These are phyloP conservation scores for Epichloe scottii DNA, from an alignment of 2,329 filamentous ascomycete genomes.

Conservation along the genomic window DNA sequence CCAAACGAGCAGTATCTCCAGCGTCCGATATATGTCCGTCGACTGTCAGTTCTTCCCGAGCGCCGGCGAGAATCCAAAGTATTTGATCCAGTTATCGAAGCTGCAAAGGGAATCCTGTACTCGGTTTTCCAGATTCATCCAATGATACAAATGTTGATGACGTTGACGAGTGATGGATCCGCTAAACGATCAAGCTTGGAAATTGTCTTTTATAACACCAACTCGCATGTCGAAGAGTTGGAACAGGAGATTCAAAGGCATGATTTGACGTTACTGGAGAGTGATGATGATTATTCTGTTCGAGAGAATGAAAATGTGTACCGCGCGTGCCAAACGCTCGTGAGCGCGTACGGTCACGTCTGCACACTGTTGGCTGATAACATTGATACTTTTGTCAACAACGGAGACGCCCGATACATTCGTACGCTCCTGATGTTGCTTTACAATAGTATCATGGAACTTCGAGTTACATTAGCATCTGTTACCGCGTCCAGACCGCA, in stretches of 20 bases:
- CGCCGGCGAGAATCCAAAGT: slow-evolving; percentile 48
- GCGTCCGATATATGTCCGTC: slow-evolving; percentile 49
- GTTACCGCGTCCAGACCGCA: slow-evolving; percentile 16
- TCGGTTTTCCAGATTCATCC: slow-evolving; percentile 57
- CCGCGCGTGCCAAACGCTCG: slow-evolving; percentile 48
- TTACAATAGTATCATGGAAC: slow-evolving; percentile 56
- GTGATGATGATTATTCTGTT: slow-evolving; percentile 35
- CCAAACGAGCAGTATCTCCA: slow-evolving; percentile 45
- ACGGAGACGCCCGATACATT: slow-evolving; percentile 54
- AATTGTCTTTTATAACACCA: slow-evolving; percentile 56
- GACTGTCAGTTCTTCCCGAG: slow-evolving; percentile 51
- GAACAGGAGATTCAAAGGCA: slow-evolving; percentile 53
- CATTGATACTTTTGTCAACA: slow-evolving; percentile 51
- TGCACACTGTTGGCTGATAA: slow-evolving; percentile 48
- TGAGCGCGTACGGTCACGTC: slow-evolving; percentile 53
- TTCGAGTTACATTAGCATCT: slow-evolving; percentile 40
- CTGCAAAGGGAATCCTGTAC: slow-evolving; percentile 54
- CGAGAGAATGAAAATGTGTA: slow-evolving; percentile 52
- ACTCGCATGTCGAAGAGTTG: slow-evolving; percentile 51
- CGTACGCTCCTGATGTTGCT: slow-evolving; percentile 50
- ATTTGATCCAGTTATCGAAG: slow-evolving; percentile 49
- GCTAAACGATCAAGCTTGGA: slow-evolving; percentile 51
- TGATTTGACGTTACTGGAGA: slow-evolving; percentile 33
- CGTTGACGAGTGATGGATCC: slow-evolving; percentile 46
- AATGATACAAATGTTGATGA: slow-evolving; percentile 53